Base-by-base conservation (phyloP, 1,139 yeast genomes). In the Hemisphaericaspora xylanilytica region DNA sequence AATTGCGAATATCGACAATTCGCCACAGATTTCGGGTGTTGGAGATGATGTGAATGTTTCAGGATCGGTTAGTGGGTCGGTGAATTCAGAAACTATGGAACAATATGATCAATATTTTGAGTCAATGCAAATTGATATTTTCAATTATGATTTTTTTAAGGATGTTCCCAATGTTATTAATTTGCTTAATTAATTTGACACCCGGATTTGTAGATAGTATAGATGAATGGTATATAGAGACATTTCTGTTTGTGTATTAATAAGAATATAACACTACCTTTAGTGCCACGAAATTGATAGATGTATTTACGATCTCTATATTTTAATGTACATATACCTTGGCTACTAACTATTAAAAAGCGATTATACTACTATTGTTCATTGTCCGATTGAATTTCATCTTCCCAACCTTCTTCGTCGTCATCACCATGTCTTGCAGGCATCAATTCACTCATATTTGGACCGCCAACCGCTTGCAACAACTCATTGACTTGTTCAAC, bases 401-500 rank as follows among this genome's bases (percentile, higher is more conserved):
- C 70, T 44, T 73, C 78, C 69, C 75, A 70, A 17, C 63, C 69
- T 16, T 59, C 69, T 30, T 65, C 71, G 35, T 69, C 72, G 13
- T 58, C 63, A 4, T 67, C 77, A 33, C 61, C 67, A 33, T 61
- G 61, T 45, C 62, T 63, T 48, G 62, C 64, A n/a, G 75, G 69
- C 55, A 71, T 50, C 50, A 71, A 63, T 53, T 72, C 73, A 49
- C 63, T 71, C 70, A 61, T 71, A 46, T 58, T 48, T 3, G 78
- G 78, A 3, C 88, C 88, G 3, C 88, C 89, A 31, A 82, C 61
- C 44, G 75, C 80, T 5, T 58, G 49, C 40, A 82, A 60, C 44
- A 84, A 59, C 10, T 55, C 65, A 33, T 64, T 59, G 1, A 85
- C 73, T 42, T 80, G 84, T 11, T 64, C 68, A 16, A 71, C 59